Percentiles rank a stretch among this genome's conserved stretches.
phyloP scores from a whole-genome alignment of 2,329 filamentous ascomycete genomes.

The Alternaria sp. region DNA sequence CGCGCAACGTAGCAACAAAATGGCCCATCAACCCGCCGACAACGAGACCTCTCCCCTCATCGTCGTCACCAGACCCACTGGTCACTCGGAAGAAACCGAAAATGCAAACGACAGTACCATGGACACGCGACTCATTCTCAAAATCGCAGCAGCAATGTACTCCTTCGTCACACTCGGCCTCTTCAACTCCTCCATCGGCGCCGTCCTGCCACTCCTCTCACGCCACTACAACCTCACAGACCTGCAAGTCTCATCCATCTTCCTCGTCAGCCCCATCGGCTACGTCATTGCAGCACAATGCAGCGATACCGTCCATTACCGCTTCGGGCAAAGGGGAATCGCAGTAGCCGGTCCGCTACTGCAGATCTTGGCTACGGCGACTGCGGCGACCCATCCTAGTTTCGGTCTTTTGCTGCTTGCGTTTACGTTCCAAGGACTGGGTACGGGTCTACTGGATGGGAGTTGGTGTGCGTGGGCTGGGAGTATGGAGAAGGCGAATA shows the following conservation, averaged over 20 bases:
- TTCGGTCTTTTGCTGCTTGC: constrained; percentile 45
- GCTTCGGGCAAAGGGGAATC: constrained; percentile 53
- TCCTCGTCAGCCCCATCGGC: constrained; percentile 53
- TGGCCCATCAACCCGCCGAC: background rate
- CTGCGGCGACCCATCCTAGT: constrained; percentile 36
- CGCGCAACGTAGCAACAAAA: constrained; percentile 3
- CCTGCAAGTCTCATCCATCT: constrained; percentile 54
- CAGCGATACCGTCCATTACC: constrained; percentile 50
- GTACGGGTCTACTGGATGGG: constrained; percentile 52
- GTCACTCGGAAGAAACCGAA: background rate
- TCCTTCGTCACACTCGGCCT: constrained; percentile 63
- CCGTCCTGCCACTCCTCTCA: constrained; percentile 48
- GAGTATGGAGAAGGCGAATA: constrained; percentile 49
- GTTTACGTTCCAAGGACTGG: constrained; percentile 45
- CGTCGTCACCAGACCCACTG: background rate
- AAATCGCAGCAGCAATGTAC: constrained; percentile 63
- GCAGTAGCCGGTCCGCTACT: constrained; percentile 50
- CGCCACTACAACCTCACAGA: constrained; percentile 53
- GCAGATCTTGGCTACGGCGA: constrained; percentile 43
- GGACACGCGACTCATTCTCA: constrained; percentile 26
- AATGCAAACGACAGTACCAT: background rate
- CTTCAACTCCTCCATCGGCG: constrained; percentile 38
- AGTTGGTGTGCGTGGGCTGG: constrained; percentile 57
- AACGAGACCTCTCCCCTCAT: constrained; percentile 15
- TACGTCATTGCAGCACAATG: constrained; percentile 53